Conservation (phyloP, 306 rosid genomes). For the Casuarina glauca region DNA sequence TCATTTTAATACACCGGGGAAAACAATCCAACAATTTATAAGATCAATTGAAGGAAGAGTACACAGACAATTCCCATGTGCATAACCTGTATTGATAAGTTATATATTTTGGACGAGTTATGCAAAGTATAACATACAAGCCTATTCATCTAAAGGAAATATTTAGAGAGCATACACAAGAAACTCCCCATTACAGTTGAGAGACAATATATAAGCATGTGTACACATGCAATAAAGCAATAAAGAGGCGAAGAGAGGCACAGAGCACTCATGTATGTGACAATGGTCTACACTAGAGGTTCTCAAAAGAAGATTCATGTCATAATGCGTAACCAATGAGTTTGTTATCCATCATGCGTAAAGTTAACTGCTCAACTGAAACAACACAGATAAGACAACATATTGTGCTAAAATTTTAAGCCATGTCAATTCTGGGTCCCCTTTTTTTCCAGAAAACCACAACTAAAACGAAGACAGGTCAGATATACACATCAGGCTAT, state of each 20-base stretch:
- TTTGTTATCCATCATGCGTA: neutral
- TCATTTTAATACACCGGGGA: neutral
- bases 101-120: neutral
- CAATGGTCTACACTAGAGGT: neutral
- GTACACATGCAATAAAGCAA: neutral
- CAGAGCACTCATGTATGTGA: neutral
- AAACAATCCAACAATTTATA: neutral
- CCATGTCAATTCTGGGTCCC: neutral
- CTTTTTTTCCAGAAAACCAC: neutral
- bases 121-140: constrained; percentile 16
- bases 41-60: neutral
- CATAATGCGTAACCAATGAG: neutral
- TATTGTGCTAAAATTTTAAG: neutral
- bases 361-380: neutral
- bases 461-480: neutral
- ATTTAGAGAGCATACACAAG: neutral
- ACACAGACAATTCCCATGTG: constrained; percentile 14
- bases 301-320: neutral
- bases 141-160: constrained; percentile 10
- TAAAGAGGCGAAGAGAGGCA: neutral
- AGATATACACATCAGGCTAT: neutral
- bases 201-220: neutral
- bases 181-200: neutral
- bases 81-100: neutral
- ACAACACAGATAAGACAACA: neutral